These are phyloP conservation scores for Linnemannia schmuckeri DNA, from an alignment of 192 early-diverging fungal genomes.

Conservation along the genomic window DNA sequence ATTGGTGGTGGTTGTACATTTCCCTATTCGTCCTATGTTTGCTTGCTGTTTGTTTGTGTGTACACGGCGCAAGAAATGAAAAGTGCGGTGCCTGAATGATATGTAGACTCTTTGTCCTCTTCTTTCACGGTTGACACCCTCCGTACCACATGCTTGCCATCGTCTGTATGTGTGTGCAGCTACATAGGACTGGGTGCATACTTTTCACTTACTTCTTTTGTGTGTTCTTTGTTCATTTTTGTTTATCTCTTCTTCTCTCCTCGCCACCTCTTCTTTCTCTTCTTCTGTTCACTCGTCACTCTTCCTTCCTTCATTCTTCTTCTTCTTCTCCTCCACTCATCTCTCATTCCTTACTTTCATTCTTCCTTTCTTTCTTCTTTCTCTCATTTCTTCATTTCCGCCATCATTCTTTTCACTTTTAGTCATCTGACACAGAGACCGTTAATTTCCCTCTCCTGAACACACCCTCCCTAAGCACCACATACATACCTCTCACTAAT, in stretches of 20 bases:
- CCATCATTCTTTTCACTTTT: not conserved
- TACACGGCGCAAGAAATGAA: not conserved
- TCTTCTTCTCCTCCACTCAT: not conserved
- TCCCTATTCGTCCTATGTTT: too few relatives aligned
- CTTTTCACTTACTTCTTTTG: too few relatives aligned
- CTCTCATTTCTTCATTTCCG: not conserved
- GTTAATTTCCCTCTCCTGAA: not conserved
- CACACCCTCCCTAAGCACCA: not conserved
- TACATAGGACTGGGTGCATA: too few relatives aligned
- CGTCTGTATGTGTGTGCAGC: too few relatives aligned
- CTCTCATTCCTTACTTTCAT: not conserved
- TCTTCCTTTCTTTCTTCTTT: not conserved
- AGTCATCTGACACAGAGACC: not conserved
- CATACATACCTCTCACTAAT: not conserved
- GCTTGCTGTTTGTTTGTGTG: not conserved
- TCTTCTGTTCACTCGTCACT: not conserved
- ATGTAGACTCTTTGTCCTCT: too few relatives aligned
- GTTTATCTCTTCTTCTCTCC: too few relatives aligned
- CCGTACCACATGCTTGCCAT: too few relatives aligned
- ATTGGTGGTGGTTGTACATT: too few relatives aligned
- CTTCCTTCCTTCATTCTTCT: not conserved
- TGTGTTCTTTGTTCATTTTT: too few relatives aligned
- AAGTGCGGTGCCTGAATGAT: not conserved
- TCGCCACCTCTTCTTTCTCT: not conserved
- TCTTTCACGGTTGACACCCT: too few relatives aligned